Base-by-base conservation (phyloP, 768 basidiomycete genomes). In the Lyophyllum decastes region DNA sequence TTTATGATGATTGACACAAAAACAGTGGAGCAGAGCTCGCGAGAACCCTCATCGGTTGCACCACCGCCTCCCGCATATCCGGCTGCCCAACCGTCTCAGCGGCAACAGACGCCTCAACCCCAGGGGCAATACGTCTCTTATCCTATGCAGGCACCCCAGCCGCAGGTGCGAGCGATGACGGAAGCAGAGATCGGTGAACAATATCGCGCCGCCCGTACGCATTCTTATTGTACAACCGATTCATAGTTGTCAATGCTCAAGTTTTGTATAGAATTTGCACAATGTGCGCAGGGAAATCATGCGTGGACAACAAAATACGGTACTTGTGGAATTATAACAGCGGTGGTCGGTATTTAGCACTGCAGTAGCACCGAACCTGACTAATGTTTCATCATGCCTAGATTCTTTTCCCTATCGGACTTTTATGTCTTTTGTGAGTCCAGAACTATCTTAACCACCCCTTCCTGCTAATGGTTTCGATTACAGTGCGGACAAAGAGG, bases 271-370 rank as follows among this genome's bases (percentile, higher is more conserved):
- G 64, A 62, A 47, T 60, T 40, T 19, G 61, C 64, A 16, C 27
- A 50, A 50, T 64, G 64, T 4, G 64, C 64, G 3, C 53, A 54
- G 21, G 64, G 64, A 7, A 43, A 35, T 17, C 64, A 65, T 35
- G 24, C 7, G 11, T 40, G 49, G 12, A 50, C 38, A 25, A 59
- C 49, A 46, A 65, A 55, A 30, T 65, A 52, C 57, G 64, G 64
- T 16, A 16, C 58, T 1, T 61, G 54, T 25, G 64, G 64, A 26
- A 63, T 65, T 17, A 61, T 65, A n/a, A 48, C 49, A 16, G 64
- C 64, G 4, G 56, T 65, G 30, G 64, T 63, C 19, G 44, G 61
- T 50, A 35, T 21, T n/a, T 16, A 17, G 16, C 35, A 38, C 16
- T 12, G 4, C 35, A n/a, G 16, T 4, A 5, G n/a, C 40, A 7